A percentile compares a stretch with the other conserved stretches of the same genome.
These are phyloP conservation scores for apple (Malus domestica) DNA, from an alignment of 306 rosid genomes.

Conservation along the genomic window DNA sequence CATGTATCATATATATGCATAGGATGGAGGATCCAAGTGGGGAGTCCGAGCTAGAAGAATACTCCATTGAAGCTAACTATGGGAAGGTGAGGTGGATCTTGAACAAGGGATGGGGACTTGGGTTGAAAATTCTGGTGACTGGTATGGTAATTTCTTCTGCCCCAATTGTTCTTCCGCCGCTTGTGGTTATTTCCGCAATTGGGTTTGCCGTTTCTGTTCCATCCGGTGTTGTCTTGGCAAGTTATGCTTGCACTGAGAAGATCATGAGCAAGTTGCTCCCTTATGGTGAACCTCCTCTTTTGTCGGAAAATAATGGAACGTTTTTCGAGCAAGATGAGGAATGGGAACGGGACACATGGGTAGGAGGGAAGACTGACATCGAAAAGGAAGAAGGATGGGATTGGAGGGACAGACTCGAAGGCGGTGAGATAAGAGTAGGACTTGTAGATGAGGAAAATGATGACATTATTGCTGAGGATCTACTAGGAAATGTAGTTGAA, in stretches of 20 bases:
- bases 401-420: not conserved
- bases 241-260: conserved; percentile 45
- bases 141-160: conserved; percentile 52
- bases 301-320: not conserved
- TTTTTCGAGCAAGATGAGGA: not conserved
- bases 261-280: conserved; percentile 65
- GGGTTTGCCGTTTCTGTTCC: conserved; percentile 67
- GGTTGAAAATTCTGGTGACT: conserved; percentile 50
- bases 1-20: not conserved
- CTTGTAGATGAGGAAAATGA: conserved; percentile 9
- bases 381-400: conserved; percentile 10
- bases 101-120: conserved; percentile 32
- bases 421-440: conserved; percentile 16
- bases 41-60: conserved; percentile 33
- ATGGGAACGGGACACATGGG: not conserved
- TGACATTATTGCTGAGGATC: not conserved
- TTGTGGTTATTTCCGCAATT: conserved; percentile 54
- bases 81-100: conserved; percentile 29
- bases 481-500: not conserved
- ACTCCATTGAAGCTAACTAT: conserved; percentile 4
- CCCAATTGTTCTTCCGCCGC: conserved; percentile 63
- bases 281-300: not conserved
- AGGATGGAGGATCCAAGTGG: conserved; percentile 48
- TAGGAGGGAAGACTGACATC: conserved; percentile 9
- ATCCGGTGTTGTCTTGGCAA: conserved; percentile 48